These are phyloP conservation scores for Musa schizocarpa DNA, from an alignment of 176 grass and related monocot species.

Conservation along the genomic window DNA sequence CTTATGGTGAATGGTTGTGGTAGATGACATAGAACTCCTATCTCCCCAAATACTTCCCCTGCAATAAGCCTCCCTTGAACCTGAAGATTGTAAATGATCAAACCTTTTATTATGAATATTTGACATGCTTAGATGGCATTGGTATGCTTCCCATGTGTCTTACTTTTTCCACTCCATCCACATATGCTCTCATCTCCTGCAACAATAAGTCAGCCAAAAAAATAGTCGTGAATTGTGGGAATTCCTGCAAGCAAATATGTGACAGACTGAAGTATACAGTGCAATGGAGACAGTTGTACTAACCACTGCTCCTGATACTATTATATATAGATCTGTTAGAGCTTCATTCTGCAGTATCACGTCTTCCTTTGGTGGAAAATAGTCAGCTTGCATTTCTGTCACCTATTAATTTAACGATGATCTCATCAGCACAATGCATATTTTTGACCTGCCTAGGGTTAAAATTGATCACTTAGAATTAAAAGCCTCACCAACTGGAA, in stretches of 20 bases:
- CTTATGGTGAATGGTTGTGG: slow-evolving; percentile 10
- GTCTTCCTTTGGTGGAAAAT: slow-evolving; percentile 7
- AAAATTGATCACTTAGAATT: neutral
- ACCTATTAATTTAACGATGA: neutral
- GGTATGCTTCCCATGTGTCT: neutral
- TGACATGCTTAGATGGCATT: neutral
- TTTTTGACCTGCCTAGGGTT: too few relatives aligned
- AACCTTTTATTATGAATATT: neutral
- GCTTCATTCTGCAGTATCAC: slow-evolving; percentile 10
- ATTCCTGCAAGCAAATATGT: neutral
- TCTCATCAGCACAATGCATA: neutral
- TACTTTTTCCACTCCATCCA: slow-evolving; percentile 44
- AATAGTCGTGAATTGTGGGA: neutral
- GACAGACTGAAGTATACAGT: neutral
- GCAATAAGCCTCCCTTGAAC: slow-evolving; percentile 9
- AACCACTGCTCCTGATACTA: slow-evolving; percentile 11
- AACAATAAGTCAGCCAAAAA: neutral
- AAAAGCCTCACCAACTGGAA: neutral
- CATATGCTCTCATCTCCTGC: slow-evolving; percentile 38
- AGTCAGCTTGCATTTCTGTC: slow-evolving; percentile 10
- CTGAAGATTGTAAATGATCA: neutral
- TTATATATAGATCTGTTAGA: neutral
- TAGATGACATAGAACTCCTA: slow-evolving; percentile 16
- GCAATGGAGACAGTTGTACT: neutral
- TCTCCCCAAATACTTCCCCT: slow-evolving; percentile 17